Percentiles rank a stretch among this genome's conserved stretches.
Conservation (phyloP, 371 early-diverging fungal genomes). For the Mucor plumbeus region DNA sequence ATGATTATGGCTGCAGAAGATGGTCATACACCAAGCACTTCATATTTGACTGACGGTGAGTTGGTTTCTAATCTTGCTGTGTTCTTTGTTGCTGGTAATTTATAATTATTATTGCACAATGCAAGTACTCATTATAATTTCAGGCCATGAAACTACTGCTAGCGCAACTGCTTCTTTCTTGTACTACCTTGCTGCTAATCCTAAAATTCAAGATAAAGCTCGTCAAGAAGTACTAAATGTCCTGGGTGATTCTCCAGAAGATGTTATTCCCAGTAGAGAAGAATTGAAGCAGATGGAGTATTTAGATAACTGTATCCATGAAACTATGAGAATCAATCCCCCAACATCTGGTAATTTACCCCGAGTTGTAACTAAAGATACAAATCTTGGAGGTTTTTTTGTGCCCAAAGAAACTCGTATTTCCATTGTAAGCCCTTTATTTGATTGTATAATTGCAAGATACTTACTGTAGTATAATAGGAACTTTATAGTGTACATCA, state of each 20-base stretch:
- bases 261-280: slow-evolving; percentile 48
- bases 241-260: slow-evolving; percentile 53
- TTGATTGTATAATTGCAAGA: background rate
- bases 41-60: slow-evolving; percentile 27
- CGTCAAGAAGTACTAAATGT: slow-evolving; percentile 55
- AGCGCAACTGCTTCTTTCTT: slow-evolving; percentile 46
- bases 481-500: slow-evolving; percentile 36
- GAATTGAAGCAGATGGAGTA: slow-evolving; percentile 49
- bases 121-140: background rate
- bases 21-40: slow-evolving; percentile 4
- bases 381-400: slow-evolving; percentile 43
- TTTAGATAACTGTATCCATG: slow-evolving; percentile 46
- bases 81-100: slow-evolving; percentile 47
- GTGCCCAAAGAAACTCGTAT: slow-evolving; percentile 49
- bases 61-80: slow-evolving; percentile 30
- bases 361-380: slow-evolving; percentile 39
- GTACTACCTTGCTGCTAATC: slow-evolving; percentile 43
- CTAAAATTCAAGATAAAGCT: slow-evolving; percentile 53
- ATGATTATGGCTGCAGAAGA: slow-evolving; percentile 42
- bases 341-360: slow-evolving; percentile 36
- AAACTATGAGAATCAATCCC: slow-evolving; percentile 51
- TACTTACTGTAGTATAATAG: background rate
- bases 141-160: slow-evolving; percentile 59
- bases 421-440: slow-evolving; percentile 22
- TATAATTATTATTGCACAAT: background rate